Evolutionary conservation across 2,329 filamentous ascomycete species (phyloP), one percentile per base, ranked within the genome.

Genomic region (Paraphoma sp.): DNA sequence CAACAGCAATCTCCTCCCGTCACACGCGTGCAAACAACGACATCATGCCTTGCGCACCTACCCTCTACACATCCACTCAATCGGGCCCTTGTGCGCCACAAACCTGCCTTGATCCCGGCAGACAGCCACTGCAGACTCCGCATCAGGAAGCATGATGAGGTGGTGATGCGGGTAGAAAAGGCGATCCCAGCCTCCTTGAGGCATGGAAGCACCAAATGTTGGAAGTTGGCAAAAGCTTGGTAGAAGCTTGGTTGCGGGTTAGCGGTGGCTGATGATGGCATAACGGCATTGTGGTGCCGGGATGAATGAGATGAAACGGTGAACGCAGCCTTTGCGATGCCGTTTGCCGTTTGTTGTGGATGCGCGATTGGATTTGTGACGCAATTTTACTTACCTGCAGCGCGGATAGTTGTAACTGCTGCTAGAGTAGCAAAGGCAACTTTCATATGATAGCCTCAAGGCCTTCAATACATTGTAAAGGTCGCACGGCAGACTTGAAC

Each of bases 41-140:
- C 56, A 63, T 63, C 62, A 63, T 63, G 45, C 51, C 56, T 63
- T 23, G 23, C 23, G 23, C 23, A 23, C 23, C 23, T 23, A 23
- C 23, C 23, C 23, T 23, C 23, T 23, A 23, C 23, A 23, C 23
- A 23, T 18, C 60, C 54, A 61, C 59, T 48, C 41, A 45, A 40
- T 51, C 47, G 51, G 51, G 59, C 51, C 56, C 31, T 38, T 17
- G 18, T 28, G 51, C 64, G 71, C 69, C 69, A 70, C 69, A 73
- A 73, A 70, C 70, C 64, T 55, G 70, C 54, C 65, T 29, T 53
- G 33, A 69, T 58, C 68, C 68, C 53, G 64, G 63, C 53, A 41
- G 48, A 23, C 54, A 58, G 57, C 54, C 56, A 53, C 42, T 38
- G n/a, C 51, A 6, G 4, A n/a, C 16, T 12, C 5, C 41, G 12